A percentile compares a stretch with the other conserved stretches of the same genome.
phyloP scores from a whole-genome alignment of 2,329 filamentous ascomycete genomes.

The Sarocladium brachiariae region DNA sequence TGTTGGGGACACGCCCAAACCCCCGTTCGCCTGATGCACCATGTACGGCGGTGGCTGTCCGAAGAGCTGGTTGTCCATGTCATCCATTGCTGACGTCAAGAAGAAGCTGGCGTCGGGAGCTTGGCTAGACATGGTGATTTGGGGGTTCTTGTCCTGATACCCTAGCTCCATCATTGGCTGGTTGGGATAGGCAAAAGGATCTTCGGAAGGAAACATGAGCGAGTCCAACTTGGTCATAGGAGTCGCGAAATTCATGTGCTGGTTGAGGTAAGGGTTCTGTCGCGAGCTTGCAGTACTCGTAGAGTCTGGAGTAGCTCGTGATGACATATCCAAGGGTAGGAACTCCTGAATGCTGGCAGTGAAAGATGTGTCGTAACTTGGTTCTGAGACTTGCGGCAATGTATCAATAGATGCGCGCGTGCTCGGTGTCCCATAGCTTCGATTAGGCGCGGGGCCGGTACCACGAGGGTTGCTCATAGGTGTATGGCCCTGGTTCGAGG shows the following conservation, averaged over 20 bases:
- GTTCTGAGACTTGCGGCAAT: conserved; percentile 21
- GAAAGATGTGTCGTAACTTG: conserved; percentile 29
- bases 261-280: conserved; percentile 24
- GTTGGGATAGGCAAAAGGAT: conserved; percentile 74
- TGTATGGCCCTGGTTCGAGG: conserved; percentile 2
- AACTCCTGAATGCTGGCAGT: conserved; percentile 36
- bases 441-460: conserved; percentile 8
- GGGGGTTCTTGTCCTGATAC: conserved; percentile 27
- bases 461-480: neutral
- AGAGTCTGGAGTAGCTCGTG: conserved; percentile 36
- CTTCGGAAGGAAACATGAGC: conserved; percentile 74
- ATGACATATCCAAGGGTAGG: conserved; percentile 37
- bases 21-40: conserved; percentile 43
- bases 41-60: conserved; percentile 66
- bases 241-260: conserved; percentile 29
- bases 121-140: conserved; percentile 26
- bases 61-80: conserved; percentile 67
- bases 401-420: conserved; percentile 28
- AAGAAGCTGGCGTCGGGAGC: conserved; percentile 38
- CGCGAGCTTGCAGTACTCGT: conserved; percentile 36
- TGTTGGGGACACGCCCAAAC: conserved; percentile 4
- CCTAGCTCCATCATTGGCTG: conserved; percentile 61
- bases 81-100: conserved; percentile 49
- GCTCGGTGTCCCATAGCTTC: conserved; percentile 18
- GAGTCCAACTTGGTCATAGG: conserved; percentile 63